These are phyloP conservation scores for Penicillium riverlandense DNA, from an alignment of 495 filamentous ascomycete species.

Conservation along the genomic window DNA sequence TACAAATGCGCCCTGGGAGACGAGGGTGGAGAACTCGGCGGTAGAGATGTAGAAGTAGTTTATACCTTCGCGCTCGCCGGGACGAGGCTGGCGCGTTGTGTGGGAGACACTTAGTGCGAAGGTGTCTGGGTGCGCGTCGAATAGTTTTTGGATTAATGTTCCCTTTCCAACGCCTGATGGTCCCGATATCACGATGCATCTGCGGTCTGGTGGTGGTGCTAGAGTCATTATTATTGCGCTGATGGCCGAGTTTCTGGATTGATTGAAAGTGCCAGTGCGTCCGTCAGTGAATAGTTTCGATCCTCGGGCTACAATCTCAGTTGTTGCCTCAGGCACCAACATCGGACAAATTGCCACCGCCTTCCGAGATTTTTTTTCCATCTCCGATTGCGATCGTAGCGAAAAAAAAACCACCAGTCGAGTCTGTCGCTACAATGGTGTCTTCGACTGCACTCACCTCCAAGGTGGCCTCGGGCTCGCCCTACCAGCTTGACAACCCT, in stretches of 20 bases:
- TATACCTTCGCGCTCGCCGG: constrained; percentile 61
- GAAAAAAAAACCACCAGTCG: constrained; percentile 17
- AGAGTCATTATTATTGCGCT: not conserved
- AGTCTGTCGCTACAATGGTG: constrained; percentile 29
- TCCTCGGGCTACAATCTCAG: too few species aligned
- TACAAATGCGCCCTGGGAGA: constrained; percentile 61
- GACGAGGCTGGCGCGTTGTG: constrained; percentile 58
- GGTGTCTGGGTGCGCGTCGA: constrained; percentile 53
- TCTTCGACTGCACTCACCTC: constrained; percentile 43
- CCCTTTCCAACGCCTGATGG: constrained; percentile 79
- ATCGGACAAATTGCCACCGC: constrained; percentile 32
- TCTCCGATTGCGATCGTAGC: constrained; percentile 20
- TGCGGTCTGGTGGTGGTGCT: constrained; percentile 12
- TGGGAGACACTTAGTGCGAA: constrained; percentile 74
- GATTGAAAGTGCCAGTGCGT: not conserved
- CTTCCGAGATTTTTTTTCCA: constrained; percentile 37
- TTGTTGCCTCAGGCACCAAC: constrained; percentile 30
- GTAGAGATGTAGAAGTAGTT: constrained; percentile 70
- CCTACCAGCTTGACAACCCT: constrained; percentile 57
- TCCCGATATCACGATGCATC: constrained; percentile 75
- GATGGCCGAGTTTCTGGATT: too few species aligned
- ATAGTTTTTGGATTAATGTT: constrained; percentile 66
- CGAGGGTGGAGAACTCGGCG: constrained; percentile 56
- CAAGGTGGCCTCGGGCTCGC: constrained; percentile 45
- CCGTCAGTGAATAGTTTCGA: too few species aligned